Base-by-base conservation (phyloP, 192 early-diverging fungal genomes). In the Coemansia javaensis region DNA sequence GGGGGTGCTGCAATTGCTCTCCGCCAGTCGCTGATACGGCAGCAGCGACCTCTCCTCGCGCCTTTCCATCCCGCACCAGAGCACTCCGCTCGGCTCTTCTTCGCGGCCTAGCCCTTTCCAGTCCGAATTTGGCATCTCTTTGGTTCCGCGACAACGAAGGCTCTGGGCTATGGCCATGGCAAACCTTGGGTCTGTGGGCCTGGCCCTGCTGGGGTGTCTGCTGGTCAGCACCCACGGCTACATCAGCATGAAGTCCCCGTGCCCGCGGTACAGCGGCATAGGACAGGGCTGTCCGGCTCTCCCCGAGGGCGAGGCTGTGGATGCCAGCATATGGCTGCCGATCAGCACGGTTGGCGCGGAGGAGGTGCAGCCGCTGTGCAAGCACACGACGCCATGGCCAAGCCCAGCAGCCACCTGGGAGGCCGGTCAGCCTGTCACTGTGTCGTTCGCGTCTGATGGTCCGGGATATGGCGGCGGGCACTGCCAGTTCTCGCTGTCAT, bases 401-500 rank as follows among this genome's bases (percentile, higher is more conserved):
- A 44, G 40, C 0, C 65, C 73, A 2, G 61, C 52, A 0, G 46
- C 53, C 2, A 56, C 45, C 0, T 77, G 66, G 74, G 59, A 63
- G 16, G 77, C 79, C n/a, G 81, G 81, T 0, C 48, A 68, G 27
- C 20, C 58, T 4, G 54, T 77, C 31, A 44, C 65, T 1, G 67
- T 78, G 1, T 43, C 47, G 7, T 79, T 80, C 40, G 46, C 52
- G 3, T 17, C 62, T 4, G 69, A 59, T 4, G 75, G 59, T 13
- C 69, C 60, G 0, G 56, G 49, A 7, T 79, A 81, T 43, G 74
- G 62, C 8, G 79, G 79, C 9, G 82, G 82, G 3, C 82, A 83
- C 54, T 77, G 76, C 35, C 70, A 81, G 54, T 81, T 83, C 53
- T 67, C 79, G 10, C 44, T 83, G 20, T 80, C 78, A 23, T 77